Percentiles rank a stretch among this genome's conserved stretches.
phyloP scores from a whole-genome alignment of 1,284 basidiomycete genomes.

The Apiotrichum domesticum region DNA sequence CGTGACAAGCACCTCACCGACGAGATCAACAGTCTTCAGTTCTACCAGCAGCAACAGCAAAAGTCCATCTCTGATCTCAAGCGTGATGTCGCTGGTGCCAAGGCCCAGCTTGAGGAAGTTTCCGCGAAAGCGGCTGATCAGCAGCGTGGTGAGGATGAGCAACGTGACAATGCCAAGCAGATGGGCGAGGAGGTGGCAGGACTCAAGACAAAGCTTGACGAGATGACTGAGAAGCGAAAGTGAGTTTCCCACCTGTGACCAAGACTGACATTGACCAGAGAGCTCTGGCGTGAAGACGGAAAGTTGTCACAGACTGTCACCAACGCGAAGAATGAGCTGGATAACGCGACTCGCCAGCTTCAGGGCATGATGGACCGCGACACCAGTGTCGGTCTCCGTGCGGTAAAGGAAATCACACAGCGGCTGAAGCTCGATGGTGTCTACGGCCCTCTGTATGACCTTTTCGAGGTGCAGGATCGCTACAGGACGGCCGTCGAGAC shows the following conservation, averaged over 20 bases:
- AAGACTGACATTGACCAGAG: conserved; percentile 44
- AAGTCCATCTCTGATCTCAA: conserved; percentile 59
- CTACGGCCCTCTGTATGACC: conserved; percentile 86
- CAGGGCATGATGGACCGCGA: conserved; percentile 97
- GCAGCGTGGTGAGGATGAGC: conserved; percentile 60
- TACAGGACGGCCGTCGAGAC: conserved; percentile 92
- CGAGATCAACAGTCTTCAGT: conserved; percentile 65
- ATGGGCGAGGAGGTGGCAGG: conserved; percentile 60
- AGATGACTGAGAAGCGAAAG: conserved; percentile 73
- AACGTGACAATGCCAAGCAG: conserved; percentile 64
- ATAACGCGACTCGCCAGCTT: conserved; percentile 69
- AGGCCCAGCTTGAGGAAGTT: conserved; percentile 61
- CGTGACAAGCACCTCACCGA: conserved; percentile 69
- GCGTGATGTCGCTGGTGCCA: conserved; percentile 69
- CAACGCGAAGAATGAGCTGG: conserved; percentile 72
- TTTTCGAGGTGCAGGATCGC: conserved; percentile 87
- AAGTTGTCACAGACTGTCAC: conserved; percentile 71
- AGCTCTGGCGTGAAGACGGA: conserved; percentile 90
- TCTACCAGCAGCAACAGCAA: conserved; percentile 56
- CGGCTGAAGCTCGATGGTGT: conserved; percentile 67
- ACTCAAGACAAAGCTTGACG: conserved; percentile 66
- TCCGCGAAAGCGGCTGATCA: conserved; percentile 59
- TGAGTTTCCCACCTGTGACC: conserved; percentile 30
- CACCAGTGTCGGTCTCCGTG: conserved; percentile 76
- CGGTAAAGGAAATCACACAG: conserved; percentile 75